Evolutionary conservation across 2,329 filamentous ascomycete species (phyloP), one percentile per base, ranked within the genome.

Genomic region (Scytalidium sp.): DNA sequence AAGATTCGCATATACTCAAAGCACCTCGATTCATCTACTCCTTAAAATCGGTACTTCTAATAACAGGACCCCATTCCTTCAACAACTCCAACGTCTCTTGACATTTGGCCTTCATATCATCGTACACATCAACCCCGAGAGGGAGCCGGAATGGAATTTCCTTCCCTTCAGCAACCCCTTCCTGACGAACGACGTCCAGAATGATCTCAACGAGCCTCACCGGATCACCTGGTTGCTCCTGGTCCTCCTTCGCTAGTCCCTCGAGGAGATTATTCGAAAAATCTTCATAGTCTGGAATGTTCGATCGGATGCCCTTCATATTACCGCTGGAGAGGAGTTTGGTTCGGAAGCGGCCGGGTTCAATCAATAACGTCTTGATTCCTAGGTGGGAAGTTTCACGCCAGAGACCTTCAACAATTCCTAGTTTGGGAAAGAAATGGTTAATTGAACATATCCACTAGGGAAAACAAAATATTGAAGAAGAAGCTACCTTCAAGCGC

Each of bases 291-390:
- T 50, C 50, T 13, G 23, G 5, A 22, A 56, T 47, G 9, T 23
- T 17, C 11, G 27, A 44, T 17, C 23, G 19, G 2, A 40, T 43
- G 25, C n/a, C 20, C 10, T 47, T 47, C 8, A 50, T 49, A 11
- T 51, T 56, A 3, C 20, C 42, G 15, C 11, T 3, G 8, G 43
- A 36, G 10, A 54, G 60, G 47, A 78, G 72, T n/a, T 71, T 70
- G 10, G 76, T 79, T 2, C 75, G 67, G 53, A 78, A 80, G 36
- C 69, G 71, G 2, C 77, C 76, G 1, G 74, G 75, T 56, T 79
- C 75, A 19, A 79, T 64, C 11, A 60, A 42, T 3, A 53, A 22
- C 2, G 46, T 49, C 9, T 48, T 39, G 23, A 61, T 56, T 1
- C 52, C 52, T 2, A 60, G 45, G 1, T 45, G 49, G 2, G 22